Percentiles rank a stretch among this genome's conserved stretches.
phyloP scores from a whole-genome alignment of 2,329 filamentous ascomycete species.

The Plenodomus biglobosus region DNA sequence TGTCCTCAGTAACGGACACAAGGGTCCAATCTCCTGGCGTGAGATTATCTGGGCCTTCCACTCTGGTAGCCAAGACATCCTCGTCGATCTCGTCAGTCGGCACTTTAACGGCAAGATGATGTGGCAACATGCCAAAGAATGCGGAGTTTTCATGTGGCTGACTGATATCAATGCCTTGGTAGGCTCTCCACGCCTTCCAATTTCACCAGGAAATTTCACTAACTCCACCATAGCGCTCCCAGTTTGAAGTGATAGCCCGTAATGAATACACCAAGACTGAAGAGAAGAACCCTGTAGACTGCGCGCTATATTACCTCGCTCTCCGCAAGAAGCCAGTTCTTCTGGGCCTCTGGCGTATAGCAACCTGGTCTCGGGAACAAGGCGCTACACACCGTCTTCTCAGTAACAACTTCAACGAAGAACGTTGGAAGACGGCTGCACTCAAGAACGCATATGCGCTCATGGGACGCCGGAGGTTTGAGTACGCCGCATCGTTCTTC shows the following conservation, averaged over 20 bases:
- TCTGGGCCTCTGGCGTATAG: constrained; percentile 92
- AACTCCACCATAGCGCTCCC: constrained; percentile 56
- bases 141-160: constrained; percentile 95
- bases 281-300: constrained; percentile 85
- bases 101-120: constrained; percentile 78
- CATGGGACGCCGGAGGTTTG: constrained; percentile 86
- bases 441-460: constrained; percentile 96
- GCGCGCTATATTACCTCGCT: constrained; percentile 87
- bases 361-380: constrained; percentile 85
- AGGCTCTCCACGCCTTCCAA: constrained; percentile 38
- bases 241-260: constrained; percentile 87
- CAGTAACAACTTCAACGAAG: constrained; percentile 85
- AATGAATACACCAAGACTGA: constrained; percentile 92
- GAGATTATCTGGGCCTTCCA: constrained; percentile 87
- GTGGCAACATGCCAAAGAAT: constrained; percentile 84
- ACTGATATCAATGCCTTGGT: constrained; percentile 75
- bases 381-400: constrained; percentile 74
- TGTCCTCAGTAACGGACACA: constrained; percentile 64
- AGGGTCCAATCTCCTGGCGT: constrained; percentile 67
- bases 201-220: too few relatives aligned
- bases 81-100: constrained; percentile 77
- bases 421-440: constrained; percentile 84
- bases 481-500: constrained; percentile 96
- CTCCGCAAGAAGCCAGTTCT: constrained; percentile 88
- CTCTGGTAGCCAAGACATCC: constrained; percentile 82